Evolutionary conservation across 768 basidiomycete genomes (phyloP).

Genomic region (Serendipita vermifera): DNA sequence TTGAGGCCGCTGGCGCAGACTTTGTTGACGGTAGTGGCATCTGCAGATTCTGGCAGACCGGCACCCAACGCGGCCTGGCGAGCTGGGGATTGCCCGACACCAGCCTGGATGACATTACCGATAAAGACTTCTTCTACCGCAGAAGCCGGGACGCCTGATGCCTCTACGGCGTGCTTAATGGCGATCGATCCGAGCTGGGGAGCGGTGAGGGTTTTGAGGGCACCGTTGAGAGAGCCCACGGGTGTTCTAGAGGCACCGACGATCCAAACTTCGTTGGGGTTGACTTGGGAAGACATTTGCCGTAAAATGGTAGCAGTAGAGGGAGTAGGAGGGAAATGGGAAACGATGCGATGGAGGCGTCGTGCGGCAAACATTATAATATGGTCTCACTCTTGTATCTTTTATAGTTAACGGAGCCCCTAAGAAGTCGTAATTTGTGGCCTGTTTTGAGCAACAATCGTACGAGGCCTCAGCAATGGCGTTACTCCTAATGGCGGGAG

Average conservation of each 20-base stretch:
- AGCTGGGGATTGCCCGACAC: conserved; percentile 95
- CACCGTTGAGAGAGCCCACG: conserved; percentile 82
- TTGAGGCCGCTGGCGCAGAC: conserved; percentile 98
- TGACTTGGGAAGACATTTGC: conserved; percentile 17
- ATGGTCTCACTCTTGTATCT: conserved; percentile 7
- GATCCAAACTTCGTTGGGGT: conserved; percentile 74
- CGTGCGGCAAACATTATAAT: conserved; percentile 12
- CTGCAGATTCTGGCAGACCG: conserved; percentile 73
- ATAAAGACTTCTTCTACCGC: conserved; percentile 92
- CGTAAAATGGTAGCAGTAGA: conserved; percentile 22
- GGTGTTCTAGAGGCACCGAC: conserved; percentile 90
- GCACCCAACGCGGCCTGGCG: conserved; percentile 88
- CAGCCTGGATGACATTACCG: conserved; percentile 95
- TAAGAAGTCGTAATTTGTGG: neutral
- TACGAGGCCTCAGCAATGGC: conserved; percentile 4
- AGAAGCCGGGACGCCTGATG: conserved; percentile 65
- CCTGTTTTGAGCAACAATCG: conserved; percentile 4
- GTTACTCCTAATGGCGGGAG: no score
- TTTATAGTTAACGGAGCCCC: neutral
- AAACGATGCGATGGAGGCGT: conserved; percentile 12
- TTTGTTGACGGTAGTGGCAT: conserved; percentile 99
- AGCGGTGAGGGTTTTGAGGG: conserved; percentile 77
- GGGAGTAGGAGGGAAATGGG: conserved; percentile 8
- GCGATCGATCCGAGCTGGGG: conserved; percentile 81
- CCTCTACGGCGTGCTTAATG: conserved; percentile 78